These are phyloP conservation scores for Globisporangium splendens DNA, from an alignment of 352 stramenopile genomes.

Conservation along the genomic window DNA sequence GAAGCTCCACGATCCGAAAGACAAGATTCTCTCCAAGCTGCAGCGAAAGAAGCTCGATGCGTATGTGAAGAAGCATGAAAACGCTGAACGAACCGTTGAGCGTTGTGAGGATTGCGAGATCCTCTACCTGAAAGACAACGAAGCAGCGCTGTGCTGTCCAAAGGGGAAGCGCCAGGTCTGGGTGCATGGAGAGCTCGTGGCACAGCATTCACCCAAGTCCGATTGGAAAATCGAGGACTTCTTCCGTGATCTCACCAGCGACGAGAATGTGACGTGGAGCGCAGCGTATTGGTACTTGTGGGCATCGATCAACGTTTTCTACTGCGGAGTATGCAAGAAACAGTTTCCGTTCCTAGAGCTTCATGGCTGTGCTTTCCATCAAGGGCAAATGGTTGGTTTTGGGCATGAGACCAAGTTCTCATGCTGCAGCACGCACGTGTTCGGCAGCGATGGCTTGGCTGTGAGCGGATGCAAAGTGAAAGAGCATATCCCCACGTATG, in stretches of 20 bases:
- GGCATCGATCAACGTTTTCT: constrained; percentile 53
- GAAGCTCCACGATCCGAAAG: constrained; percentile 73
- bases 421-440: constrained; percentile 45
- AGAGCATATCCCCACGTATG: constrained; percentile 28
- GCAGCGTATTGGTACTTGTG: constrained; percentile 83
- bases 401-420: constrained; percentile 43
- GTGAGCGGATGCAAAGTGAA: constrained; percentile 38
- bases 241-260: constrained; percentile 29
- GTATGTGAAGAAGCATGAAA: constrained; percentile 37
- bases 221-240: constrained; percentile 50
- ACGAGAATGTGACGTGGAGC: constrained; percentile 53
- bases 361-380: constrained; percentile 43
- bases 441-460: constrained; percentile 42
- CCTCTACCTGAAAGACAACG: constrained; percentile 34
- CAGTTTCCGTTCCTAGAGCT: constrained; percentile 41
- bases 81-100: constrained; percentile 17
- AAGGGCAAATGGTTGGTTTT: constrained; percentile 30
- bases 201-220: constrained; percentile 30
- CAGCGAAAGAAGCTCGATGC: constrained; percentile 79
- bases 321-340: constrained; percentile 44
- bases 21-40: constrained; percentile 86
- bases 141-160: constrained; percentile 24
- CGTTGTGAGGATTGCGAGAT: constrained; percentile 42
- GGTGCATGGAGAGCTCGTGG: constrained; percentile 47
- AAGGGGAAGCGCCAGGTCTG: constrained; percentile 36